These are phyloP conservation scores for Carex cristatella DNA, from an alignment of 176 grass and related monocot species.

Conservation along the genomic window DNA sequence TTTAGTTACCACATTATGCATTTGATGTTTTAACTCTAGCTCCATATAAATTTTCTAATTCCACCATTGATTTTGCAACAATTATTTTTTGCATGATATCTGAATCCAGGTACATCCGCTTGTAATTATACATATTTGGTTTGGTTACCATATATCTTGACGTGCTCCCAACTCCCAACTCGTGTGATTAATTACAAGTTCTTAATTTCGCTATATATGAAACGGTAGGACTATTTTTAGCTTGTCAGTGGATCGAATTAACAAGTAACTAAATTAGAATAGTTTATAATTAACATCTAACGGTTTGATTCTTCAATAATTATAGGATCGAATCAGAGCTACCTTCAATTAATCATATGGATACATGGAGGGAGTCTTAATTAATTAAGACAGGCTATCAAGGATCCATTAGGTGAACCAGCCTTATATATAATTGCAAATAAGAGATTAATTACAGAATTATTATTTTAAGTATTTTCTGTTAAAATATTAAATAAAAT, in stretches of 20 bases:
- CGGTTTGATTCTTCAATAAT: slow-evolving; percentile 11
- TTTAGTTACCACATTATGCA: too few species aligned
- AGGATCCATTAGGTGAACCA: slow-evolving; percentile 17
- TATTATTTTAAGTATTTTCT: neutral
- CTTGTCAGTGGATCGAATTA: neutral
- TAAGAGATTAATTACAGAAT: neutral
- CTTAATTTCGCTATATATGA: neutral
- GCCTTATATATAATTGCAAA: neutral
- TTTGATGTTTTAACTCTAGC: too few species aligned
- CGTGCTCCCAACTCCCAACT: neutral
- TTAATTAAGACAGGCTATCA: neutral
- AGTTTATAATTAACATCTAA: neutral
- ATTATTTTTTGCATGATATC: too few species aligned
- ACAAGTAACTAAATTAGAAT: neutral
- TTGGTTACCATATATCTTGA: neutral
- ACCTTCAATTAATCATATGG: slow-evolving; percentile 4
- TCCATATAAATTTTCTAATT: too few species aligned
- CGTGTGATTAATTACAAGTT: neutral
- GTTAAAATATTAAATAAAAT: neutral
- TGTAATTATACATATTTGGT: neutral
- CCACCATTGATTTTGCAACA: too few species aligned
- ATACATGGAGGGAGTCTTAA: neutral
- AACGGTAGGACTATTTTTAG: neutral
- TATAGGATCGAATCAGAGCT: neutral
- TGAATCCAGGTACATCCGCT: too few species aligned